Base-by-base conservation (phyloP, 1,284 basidiomycete genomes). In the Pulveroboletus sp. region DNA sequence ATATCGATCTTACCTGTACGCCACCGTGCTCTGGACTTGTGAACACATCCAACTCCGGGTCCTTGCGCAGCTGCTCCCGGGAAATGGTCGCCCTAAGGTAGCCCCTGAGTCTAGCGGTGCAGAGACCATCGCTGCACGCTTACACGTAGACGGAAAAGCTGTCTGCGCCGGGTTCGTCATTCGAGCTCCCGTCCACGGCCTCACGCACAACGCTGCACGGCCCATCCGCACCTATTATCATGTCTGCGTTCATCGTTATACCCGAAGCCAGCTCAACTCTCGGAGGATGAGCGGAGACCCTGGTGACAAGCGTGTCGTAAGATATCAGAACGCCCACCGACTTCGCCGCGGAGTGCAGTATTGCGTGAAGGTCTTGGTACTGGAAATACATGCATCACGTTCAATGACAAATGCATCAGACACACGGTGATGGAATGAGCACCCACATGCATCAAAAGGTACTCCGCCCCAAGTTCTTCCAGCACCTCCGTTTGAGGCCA, bases 401-500 rank as follows among this genome's bases (percentile, higher is more conserved):
- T 47, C 40, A 52, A 46, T 21, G 53, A 56, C 46, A 52, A 21
- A 50, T n/a, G 17, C 12, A 15, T 44, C 60, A 59, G 37, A 58
- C 21, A 42, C 26, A 15, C 29, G 29, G 36, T 41, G 29, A 44
- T 42, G 21, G 53, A 19, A 50, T 32, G 66, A 36, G 26, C 19
- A 51, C 75, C 55, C 62, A 78, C 78, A 58, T 76, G 72, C 66
- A 79, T 74, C 52, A 80, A 57, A 37, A 76, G 66, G 57, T 79
- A 80, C 24, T 78, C 75, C 1, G 75, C 78, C 6, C 80, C 79
- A 2, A 77, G 75, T 54, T 81, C 80, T 43, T 73, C 63, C 58
- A 82, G 73, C 11, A 82, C 71, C 47, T 76, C 76, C 37, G 76
- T 73, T 53, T 74, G 73, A 15, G 58, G 57, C 78, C 79, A 82